Evolutionary conservation across 768 basidiomycete species (phyloP).

Genomic region (Kondoa subrosea): DNA sequence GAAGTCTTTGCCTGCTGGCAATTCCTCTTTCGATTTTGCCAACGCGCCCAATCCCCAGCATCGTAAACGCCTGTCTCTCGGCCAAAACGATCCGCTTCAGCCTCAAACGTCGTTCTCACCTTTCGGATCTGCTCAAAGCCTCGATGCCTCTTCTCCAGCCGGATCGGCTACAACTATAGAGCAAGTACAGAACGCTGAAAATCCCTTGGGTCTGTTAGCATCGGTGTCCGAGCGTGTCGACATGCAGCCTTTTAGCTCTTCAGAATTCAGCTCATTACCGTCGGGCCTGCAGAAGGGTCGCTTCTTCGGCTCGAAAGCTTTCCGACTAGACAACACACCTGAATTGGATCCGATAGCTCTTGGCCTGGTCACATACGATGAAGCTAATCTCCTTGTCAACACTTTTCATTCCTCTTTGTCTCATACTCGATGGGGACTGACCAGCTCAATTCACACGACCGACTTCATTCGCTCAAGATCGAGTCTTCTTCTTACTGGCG

Average conservation of each 20-base stretch:
- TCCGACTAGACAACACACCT: neutral
- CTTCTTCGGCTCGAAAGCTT: neutral
- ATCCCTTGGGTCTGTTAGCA: neutral
- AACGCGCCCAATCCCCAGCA: no score
- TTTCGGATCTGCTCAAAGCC: neutral
- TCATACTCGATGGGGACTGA: neutral
- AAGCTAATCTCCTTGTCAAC: neutral
- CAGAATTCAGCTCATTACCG: neutral
- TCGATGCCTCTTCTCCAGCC: neutral
- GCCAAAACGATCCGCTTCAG: no score
- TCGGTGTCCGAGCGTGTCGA: neutral
- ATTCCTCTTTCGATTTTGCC: no score
- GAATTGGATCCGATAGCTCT: neutral
- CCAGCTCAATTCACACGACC: neutral
- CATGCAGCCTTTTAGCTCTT: neutral
- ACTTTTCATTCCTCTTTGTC: neutral
- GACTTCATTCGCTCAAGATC: neutral
- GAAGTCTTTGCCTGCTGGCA: no score
- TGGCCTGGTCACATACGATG: neutral
- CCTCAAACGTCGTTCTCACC: no score
- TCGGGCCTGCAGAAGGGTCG: neutral
- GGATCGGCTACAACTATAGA: neutral
- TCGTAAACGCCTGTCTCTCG: no score
- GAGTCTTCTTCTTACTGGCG: neutral
- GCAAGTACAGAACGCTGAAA: neutral